These are phyloP conservation scores for Ramalina peruviana DNA, from an alignment of 495 filamentous ascomycete genomes.

Conservation along the genomic window DNA sequence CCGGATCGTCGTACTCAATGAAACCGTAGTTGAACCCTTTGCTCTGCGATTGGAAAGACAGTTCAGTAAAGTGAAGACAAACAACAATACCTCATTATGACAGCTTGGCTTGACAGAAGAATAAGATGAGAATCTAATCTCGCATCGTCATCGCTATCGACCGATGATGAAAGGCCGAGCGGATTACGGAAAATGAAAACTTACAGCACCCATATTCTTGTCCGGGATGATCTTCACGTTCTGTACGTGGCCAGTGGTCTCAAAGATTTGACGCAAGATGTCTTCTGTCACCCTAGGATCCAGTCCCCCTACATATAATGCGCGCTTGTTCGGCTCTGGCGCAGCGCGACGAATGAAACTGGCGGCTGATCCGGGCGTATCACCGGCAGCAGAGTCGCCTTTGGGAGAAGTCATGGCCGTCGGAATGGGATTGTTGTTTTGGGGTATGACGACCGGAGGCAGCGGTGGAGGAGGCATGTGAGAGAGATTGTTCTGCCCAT, in stretches of 20 bases:
- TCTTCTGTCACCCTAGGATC: constrained; percentile 95
- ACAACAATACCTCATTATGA: background rate
- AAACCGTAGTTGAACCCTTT: constrained; percentile 99
- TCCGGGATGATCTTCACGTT: constrained; percentile 99
- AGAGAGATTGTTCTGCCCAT: constrained; percentile 44
- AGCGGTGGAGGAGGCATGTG: constrained; percentile 94
- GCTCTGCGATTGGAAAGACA: constrained; percentile 32
- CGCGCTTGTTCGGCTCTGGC: constrained; percentile 96
- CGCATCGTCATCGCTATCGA: background rate
- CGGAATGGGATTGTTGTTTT: constrained; percentile 92
- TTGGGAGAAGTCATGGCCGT: constrained; percentile 82
- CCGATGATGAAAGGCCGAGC: no score
- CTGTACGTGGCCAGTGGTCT: constrained; percentile 94
- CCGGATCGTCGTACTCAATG: constrained; percentile 97
- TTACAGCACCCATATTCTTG: constrained; percentile 69
- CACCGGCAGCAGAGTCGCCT: constrained; percentile 48
- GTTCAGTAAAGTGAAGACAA: background rate
- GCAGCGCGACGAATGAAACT: constrained; percentile 83
- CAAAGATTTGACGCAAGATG: constrained; percentile 93
- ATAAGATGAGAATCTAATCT: background rate
- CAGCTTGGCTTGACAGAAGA: background rate
- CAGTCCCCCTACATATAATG: constrained; percentile 88
- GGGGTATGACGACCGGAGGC: constrained; percentile 78
- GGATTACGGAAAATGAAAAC: constrained; percentile 11
- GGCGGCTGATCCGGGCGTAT: constrained; percentile 61